A percentile compares a stretch with the other conserved stretches of the same genome.
Evolutionary conservation across 257 asterid genomes (phyloP).

Genomic region (Verbascum thapsus): DNA sequence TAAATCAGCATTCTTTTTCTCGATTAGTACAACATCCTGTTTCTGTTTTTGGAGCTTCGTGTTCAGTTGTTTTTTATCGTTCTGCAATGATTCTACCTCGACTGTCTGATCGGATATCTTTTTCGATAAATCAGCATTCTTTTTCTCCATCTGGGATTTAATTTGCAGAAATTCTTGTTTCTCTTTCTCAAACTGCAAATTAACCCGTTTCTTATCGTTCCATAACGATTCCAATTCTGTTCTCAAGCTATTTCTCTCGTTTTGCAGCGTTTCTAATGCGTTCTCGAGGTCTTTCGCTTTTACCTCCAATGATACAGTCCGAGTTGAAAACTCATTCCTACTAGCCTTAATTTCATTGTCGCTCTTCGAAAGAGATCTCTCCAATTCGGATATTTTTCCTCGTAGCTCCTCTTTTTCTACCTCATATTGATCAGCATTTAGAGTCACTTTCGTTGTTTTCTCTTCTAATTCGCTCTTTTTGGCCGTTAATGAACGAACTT

Average conservation of each 20-base stretch:
- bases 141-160: constrained; percentile 30
- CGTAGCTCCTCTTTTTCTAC: constrained; percentile 46
- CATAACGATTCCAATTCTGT: constrained; percentile 32
- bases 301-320: constrained; percentile 18
- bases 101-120: constrained; percentile 25
- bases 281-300: not conserved
- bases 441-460: constrained; percentile 35
- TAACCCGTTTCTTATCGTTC: constrained; percentile 29
- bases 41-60: constrained; percentile 38
- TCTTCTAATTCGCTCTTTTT: constrained; percentile 46
- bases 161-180: constrained; percentile 24
- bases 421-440: constrained; percentile 34
- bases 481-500: constrained; percentile 38
- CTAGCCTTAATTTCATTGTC: constrained; percentile 34
- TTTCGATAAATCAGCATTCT: constrained; percentile 35
- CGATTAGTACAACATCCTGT: constrained; percentile 34
- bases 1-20: constrained; percentile 44
- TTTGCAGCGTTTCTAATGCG: not conserved
- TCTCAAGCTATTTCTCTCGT: constrained; percentile 33
- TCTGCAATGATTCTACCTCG: not conserved
- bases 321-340: not conserved
- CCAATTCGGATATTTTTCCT: constrained; percentile 34
- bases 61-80: no score
- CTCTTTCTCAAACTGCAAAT: constrained; percentile 28
- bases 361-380: constrained; percentile 35